Base-by-base conservation (phyloP, 2,329 filamentous ascomycete species). In the Canariomyces notabilis region DNA sequence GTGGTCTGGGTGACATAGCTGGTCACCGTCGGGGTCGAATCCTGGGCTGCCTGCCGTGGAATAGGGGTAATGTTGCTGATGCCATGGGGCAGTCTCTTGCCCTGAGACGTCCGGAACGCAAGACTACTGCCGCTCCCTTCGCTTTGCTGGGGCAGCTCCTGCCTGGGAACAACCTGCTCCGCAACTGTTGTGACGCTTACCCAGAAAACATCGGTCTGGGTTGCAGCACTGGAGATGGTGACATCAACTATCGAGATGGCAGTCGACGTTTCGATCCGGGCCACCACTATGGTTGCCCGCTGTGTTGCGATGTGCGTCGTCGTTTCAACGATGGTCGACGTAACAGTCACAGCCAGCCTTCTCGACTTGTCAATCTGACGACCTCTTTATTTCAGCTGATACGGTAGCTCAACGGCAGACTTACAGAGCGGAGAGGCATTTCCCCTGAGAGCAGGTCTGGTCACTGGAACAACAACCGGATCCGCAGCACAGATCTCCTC, bases 391-490 rank as follows among this genome's bases (percentile, higher is more conserved):
- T 23, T 21, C 2, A 11, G 8, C n/a, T n/a, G 16, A 31, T 22
- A 11, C n/a, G n/a, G n/a, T n/a, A 6, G 9, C 22, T n/a, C 21
- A 22, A 21, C 20, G 5, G 20, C 14, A 15, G 32, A 54, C 54
- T 55, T 51, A 56, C 53, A 52, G 42, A 5, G 49, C 43, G 12
- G 46, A 29, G 16, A 57, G 49, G 45, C 62, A 65, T 26, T 59
- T 51, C 1, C 61, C 61, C 4, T 57, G 35, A 36, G 46, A 57
- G 46, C 62, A 65, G 7, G 57, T 58, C 49, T 64, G 59, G 8
- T 60, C 61, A 23, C 46, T 52, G 2, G 50, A 51, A 52, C 62
- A 65, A 48, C 62, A 65, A n/a, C 60, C 55, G 6, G 45, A 46
- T 33, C 61, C 62, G 37, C 62, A 64, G 46, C 62, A 64, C 31